A percentile compares a stretch with the other conserved stretches of the same genome.
Evolutionary conservation across 1,139 yeast genomes (phyloP).

Genomic region (Taiozyma sp.): DNA sequence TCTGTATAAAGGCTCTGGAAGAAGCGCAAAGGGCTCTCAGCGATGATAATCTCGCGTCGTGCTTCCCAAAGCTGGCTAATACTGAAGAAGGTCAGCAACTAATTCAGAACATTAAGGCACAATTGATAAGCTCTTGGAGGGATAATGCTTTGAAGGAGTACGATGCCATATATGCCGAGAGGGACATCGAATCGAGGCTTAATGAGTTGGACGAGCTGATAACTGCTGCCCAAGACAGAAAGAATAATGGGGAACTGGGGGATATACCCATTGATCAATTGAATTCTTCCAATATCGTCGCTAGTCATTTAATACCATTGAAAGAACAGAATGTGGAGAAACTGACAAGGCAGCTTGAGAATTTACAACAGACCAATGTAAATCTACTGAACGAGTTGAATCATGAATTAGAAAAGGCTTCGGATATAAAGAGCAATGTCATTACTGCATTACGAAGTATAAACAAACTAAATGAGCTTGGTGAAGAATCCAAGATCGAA

Average conservation of each 20-base stretch:
- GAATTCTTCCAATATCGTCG: conserved; percentile 29
- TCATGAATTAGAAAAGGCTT: conserved; percentile 22
- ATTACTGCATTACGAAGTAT: conserved; percentile 20
- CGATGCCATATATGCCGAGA: conserved; percentile 58
- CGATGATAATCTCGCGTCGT: conserved; percentile 53
- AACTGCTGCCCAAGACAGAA: conserved; percentile 41
- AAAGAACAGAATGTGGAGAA: conserved; percentile 26
- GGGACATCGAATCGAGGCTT: conserved; percentile 52
- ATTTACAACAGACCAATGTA: conserved; percentile 24
- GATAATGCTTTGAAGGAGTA: conserved; percentile 58
- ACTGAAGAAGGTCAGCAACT: conserved; percentile 47
- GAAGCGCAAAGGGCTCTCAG: conserved; percentile 61
- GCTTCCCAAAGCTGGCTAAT: conserved; percentile 60
- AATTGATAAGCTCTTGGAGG: conserved; percentile 60
- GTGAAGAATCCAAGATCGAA: conserved; percentile 21
- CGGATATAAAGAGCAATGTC: conserved; percentile 20
- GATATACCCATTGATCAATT: conserved; percentile 28
- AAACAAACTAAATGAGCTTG: conserved; percentile 19
- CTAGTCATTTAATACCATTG: conserved; percentile 28
- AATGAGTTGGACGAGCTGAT: conserved; percentile 65
- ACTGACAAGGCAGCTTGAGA: conserved; percentile 25
- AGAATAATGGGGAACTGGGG: conserved; percentile 1
- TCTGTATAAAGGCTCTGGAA: conserved; percentile 61
- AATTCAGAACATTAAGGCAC: conserved; percentile 54
- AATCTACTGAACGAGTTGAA: conserved; percentile 25